These are phyloP conservation scores for Sordaria brevicollis DNA, from an alignment of 495 filamentous ascomycete species.

Conservation along the genomic window DNA sequence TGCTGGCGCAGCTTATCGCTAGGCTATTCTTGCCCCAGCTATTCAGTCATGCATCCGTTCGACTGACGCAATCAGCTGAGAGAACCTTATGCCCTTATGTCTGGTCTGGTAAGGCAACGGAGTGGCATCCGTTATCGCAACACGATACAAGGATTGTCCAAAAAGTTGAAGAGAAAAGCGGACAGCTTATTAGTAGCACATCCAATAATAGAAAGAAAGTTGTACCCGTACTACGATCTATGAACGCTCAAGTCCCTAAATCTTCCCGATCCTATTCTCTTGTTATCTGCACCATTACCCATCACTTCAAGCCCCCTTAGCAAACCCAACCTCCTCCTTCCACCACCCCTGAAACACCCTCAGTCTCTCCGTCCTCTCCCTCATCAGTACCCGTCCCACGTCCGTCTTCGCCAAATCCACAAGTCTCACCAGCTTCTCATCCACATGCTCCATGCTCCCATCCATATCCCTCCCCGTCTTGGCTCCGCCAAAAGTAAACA, in stretches of 20 bases:
- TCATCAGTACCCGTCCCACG: constrained; percentile 57
- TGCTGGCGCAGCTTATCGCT: background rate
- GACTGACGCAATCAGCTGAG: background rate
- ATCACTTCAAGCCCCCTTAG: background rate
- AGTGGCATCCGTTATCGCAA: background rate
- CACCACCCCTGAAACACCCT: constrained; percentile 59
- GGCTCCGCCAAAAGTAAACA: constrained; percentile 67
- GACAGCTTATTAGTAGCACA: background rate
- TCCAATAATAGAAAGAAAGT: background rate
- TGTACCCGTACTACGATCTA: background rate
- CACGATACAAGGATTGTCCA: background rate
- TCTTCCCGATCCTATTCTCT: background rate
- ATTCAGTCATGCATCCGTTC: background rate
- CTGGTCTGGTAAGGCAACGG: background rate
- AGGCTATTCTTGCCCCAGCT: background rate
- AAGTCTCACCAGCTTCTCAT: constrained; percentile 65
- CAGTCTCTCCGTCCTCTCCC: constrained; percentile 53
- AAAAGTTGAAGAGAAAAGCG: background rate
- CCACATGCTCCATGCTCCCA: constrained; percentile 62
- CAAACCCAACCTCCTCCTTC: constrained; percentile 47
- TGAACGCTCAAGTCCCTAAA: too few species aligned
- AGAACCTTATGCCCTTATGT: background rate
- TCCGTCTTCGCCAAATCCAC: constrained; percentile 78
- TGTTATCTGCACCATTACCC: background rate
- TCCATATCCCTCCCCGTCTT: constrained; percentile 44